These are phyloP conservation scores for Hydnum rufescens DNA, from an alignment of 768 basidiomycete species.

Conservation along the genomic window DNA sequence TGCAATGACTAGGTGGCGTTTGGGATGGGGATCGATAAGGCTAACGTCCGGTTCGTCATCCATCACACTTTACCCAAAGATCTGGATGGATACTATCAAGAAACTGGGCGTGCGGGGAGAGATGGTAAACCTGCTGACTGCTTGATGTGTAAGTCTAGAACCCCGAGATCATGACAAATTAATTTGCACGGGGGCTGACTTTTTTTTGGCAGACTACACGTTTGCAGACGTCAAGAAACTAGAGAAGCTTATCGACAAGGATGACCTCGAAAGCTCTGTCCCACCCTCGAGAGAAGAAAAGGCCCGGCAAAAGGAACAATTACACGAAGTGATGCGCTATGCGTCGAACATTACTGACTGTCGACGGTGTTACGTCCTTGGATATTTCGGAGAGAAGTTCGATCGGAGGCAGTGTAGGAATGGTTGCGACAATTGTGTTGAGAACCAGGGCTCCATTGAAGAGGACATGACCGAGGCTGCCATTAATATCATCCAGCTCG, in stretches of 20 bases:
- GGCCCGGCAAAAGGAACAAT: conserved; percentile 42
- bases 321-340: conserved; percentile 54
- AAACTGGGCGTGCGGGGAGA: conserved; percentile 90
- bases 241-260: conserved; percentile 35
- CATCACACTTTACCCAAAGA: conserved; percentile 68
- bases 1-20: conserved; percentile 53
- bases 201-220: conserved; percentile 35
- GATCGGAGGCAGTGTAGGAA: conserved; percentile 39
- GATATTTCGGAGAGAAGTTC: conserved; percentile 77
- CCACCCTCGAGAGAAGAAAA: conserved; percentile 35
- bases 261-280: conserved; percentile 22
- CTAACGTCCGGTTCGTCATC: conserved; percentile 70
- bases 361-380: conserved; percentile 67
- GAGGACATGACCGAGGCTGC: conserved; percentile 47
- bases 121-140: conserved; percentile 75
- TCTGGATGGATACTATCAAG: conserved; percentile 86
- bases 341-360: conserved; percentile 70
- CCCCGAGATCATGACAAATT: too few relatives aligned
- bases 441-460: conserved; percentile 23
- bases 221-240: conserved; percentile 37
- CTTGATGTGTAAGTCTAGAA: conserved; percentile 46
- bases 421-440: conserved; percentile 70
- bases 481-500: conserved; percentile 34
- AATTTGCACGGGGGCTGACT: conserved; percentile 2
- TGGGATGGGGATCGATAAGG: conserved; percentile 91